Conservation (phyloP, 2,329 filamentous ascomycete genomes). For the Phyllosticta citribraziliensis region DNA sequence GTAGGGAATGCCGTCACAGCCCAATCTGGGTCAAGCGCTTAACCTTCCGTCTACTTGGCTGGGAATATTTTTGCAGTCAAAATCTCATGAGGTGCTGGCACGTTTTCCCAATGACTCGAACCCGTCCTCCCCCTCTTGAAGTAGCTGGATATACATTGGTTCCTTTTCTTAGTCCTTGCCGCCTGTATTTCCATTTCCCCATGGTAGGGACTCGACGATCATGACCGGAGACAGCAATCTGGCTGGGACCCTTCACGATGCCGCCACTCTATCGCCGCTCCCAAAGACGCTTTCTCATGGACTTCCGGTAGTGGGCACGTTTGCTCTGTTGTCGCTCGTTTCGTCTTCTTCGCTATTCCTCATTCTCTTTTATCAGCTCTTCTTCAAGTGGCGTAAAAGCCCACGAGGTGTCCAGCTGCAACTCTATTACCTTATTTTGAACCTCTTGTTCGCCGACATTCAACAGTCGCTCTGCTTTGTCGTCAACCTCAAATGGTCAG, state of each 20-base stretch:
- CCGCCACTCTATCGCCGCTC: constrained; percentile 22
- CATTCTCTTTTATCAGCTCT: constrained; percentile 38
- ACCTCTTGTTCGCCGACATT: constrained; percentile 58
- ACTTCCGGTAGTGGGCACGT: constrained; percentile 35
- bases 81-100: not conserved
- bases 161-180: not conserved
- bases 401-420: constrained; percentile 44
- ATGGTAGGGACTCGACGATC: not conserved
- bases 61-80: not conserved
- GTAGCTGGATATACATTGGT: not conserved
- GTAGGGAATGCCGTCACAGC: not conserved
- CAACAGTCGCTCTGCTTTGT: constrained; percentile 56
- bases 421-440: constrained; percentile 60
- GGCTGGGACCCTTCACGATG: constrained; percentile 12
- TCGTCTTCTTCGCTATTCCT: constrained; percentile 34
- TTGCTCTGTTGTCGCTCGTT: constrained; percentile 39
- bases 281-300: constrained; percentile 28
- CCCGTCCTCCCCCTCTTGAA: not conserved
- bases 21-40: not conserved
- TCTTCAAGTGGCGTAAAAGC: constrained; percentile 26
- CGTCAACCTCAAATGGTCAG: constrained; percentile 52
- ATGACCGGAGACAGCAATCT: not conserved
- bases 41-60: not conserved
- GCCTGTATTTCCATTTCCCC: not conserved
- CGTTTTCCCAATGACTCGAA: not conserved